Base-by-base conservation (phyloP, 2,329 filamentous ascomycete species). In the Apiospora phragmitis region DNA sequence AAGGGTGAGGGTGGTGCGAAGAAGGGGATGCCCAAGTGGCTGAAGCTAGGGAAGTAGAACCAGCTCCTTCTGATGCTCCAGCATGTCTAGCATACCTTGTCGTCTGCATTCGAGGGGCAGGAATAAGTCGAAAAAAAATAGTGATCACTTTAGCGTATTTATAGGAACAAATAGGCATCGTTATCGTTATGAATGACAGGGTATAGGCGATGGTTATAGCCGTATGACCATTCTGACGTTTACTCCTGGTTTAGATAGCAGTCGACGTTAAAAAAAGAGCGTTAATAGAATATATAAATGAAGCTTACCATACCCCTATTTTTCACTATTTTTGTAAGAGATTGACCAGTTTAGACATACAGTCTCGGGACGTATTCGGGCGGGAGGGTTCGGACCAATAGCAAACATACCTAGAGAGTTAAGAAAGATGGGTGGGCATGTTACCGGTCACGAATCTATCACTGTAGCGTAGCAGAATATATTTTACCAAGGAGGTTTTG, bases 1-100 rank as follows among this genome's bases (percentile, higher is more conserved):
- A 80, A 81, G 74, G 77, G 79, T 24, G 80, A 82, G 68, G 32
- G 29, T 14, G 79, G 81, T 69, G 77, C 11, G 1, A 67, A 67
- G 11, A 68, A 68, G 45, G 67, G 67, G 7, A 24, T 68, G 43
- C 67, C 67, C 11, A 68, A 68, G 14, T 68, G 67, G 67, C 45
- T 68, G 9, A 68, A 68, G 45, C 43, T 68, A 35, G 55, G 55
- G 45, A 68, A 68, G 18, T 55, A 68, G 32, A 21, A 2, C 2
- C n/a, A 67, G 24, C 7, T 45, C 4, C 2, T 21, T 32, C 38
- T 18, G 26, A 26, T 51, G 49, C 49, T 55, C 14, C 24, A 18
- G 14, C 6, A 16, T 55, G 12, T 18, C 49, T 18, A 32, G 26
- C 7, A 5, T 32, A 29, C 11, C 11, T 6, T 62, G n/a, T 3